Percentiles rank a stretch among this genome's conserved stretches.
These are phyloP conservation scores for Ricinus communis DNA, from an alignment of 345 rosid species.

Conservation along the genomic window DNA sequence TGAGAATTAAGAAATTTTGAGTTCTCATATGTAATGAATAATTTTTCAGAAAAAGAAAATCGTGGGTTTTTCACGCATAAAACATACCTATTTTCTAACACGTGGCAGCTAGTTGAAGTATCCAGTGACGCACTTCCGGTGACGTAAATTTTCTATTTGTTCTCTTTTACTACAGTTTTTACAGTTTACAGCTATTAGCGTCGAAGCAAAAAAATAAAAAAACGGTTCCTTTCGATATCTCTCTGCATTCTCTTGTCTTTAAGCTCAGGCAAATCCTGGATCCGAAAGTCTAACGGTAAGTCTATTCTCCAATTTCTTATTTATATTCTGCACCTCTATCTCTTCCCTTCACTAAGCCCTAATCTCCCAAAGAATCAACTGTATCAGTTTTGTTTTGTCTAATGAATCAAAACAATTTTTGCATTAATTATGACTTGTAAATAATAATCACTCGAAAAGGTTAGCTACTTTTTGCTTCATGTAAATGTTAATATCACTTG, in stretches of 20 bases:
- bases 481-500: background rate
- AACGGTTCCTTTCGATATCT: background rate
- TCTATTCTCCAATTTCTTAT: background rate
- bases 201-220: no score
- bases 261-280: background rate
- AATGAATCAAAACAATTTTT: background rate
- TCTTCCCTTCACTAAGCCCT: background rate
- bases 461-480: background rate
- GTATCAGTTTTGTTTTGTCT: background rate
- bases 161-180: no score
- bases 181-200: no score
- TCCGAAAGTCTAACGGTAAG: background rate
- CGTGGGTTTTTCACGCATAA: no score
- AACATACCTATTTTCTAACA: background rate
- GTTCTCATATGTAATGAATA: no score
- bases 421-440: no score
- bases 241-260: background rate
- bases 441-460: no score
- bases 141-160: no score
- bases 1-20: no score
- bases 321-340: background rate
- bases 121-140: no score
- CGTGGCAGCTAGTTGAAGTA: background rate
- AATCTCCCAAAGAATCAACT: background rate
- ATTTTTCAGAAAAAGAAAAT: no score